Evolutionary conservation across 2,329 filamentous ascomycete genomes (phyloP), one percentile per base, ranked within the genome.

Genomic region (Scolecobasidium constrictum): DNA sequence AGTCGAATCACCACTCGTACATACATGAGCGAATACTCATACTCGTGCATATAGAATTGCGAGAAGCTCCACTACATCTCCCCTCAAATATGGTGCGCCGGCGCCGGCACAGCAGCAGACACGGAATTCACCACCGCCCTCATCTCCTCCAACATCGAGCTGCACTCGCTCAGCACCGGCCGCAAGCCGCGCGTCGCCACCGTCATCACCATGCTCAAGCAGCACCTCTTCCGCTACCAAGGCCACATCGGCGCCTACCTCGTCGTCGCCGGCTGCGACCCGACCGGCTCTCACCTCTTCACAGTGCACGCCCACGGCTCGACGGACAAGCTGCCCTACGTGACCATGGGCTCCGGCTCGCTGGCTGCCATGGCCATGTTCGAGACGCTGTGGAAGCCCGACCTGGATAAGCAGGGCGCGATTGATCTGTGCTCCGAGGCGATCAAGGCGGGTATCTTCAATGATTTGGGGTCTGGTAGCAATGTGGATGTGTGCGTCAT

Each of bases 51-150:
- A 44, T 54, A 78, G 86, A 98, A 98, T 77, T 96, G 92, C 73
- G 90, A 98, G 71, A 98, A 98, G 73, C 81, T 98, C 51, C 92
- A 98, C 72, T 98, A 93, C 74, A 98, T 98, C 64, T 76, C 92
- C 35, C 90, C 92, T 47, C 87, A 95, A 66, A 98, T 98, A 67
- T 98, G 92, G 92, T 98, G 92, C 68, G 92, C 92, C 7, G 92
- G 92, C 54, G 93, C 92, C 53, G 92, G 93, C 65, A 98, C 92
- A 40, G 92, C 92, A 48, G 92, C 92, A 56, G 92, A 98, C 66
- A 96, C 90, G 52, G 92, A 98, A 71, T 98, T 98, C 74, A 98
- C 92, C 54, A 98, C 92, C 47, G 84, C 90, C 60, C 81, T 98
- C 66, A 94, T 96, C 72, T 95, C 88, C 58, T 98, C 92, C 51